A percentile compares a stretch with the other conserved stretches of the same genome.
Conservation (phyloP, 2,329 filamentous ascomycete genomes). For the Trichocomaceae sp. region DNA sequence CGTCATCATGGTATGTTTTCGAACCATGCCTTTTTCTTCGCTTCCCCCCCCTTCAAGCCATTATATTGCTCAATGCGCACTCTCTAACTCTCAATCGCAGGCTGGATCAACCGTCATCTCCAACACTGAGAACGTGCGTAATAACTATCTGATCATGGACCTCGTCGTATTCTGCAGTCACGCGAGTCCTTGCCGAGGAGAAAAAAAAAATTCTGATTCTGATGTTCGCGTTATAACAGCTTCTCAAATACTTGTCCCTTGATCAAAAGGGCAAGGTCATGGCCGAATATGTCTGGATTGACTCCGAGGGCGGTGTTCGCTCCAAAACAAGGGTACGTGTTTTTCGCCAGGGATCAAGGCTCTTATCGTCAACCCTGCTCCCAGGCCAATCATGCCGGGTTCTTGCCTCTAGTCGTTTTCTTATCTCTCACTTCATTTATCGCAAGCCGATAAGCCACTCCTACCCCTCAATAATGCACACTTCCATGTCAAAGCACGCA, state of each 20-base stretch:
- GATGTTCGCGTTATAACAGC: constrained; percentile 45
- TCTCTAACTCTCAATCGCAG: constrained; percentile 11
- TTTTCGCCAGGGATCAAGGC: constrained; percentile 45
- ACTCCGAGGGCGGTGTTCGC: constrained; percentile 71
- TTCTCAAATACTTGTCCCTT: constrained; percentile 85
- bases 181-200: constrained; percentile 20
- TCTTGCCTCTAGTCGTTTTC: not conserved
- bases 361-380: constrained; percentile 30
- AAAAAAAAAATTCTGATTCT: constrained; percentile 33
- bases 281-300: constrained; percentile 97
- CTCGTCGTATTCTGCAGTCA: constrained; percentile 7
- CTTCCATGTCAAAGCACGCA: not conserved
- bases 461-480: not conserved
- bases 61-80: not conserved
- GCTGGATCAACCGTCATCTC: constrained; percentile 26
- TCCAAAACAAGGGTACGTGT: constrained; percentile 90
- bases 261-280: constrained; percentile 84
- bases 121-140: constrained; percentile 37
- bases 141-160: not conserved
- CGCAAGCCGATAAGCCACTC: constrained; percentile 17
- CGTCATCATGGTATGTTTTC: constrained; percentile 15
- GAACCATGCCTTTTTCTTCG: not conserved
- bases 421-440: constrained; percentile 7
- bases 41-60: not conserved
- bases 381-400: constrained; percentile 7